Conservation (phyloP, 2,329 filamentous ascomycete species). For the Pezicula carpinea region DNA sequence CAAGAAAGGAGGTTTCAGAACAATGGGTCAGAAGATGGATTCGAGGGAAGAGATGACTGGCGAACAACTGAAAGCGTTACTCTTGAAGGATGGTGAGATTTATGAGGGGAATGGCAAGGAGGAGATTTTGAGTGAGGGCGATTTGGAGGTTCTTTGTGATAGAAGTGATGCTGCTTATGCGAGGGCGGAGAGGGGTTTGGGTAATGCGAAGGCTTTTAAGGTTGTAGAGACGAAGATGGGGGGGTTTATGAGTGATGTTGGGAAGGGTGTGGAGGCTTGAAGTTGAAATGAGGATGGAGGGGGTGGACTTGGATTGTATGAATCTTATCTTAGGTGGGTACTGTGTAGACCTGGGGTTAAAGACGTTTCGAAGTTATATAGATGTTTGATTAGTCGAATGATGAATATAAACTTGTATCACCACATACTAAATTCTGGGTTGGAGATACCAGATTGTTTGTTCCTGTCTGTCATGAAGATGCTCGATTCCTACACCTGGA, state of each 20-base stretch:
- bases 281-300: too few species aligned
- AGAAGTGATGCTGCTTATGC: slow-evolving; percentile 58
- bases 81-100: slow-evolving; percentile 68
- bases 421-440: too few species aligned
- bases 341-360: too few species aligned
- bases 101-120: slow-evolving; percentile 55
- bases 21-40: slow-evolving; percentile 58
- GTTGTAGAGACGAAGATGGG: slow-evolving; percentile 74
- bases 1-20: slow-evolving; percentile 81
- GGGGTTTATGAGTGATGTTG: slow-evolving; percentile 24
- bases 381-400: too few species aligned
- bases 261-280: neutral
- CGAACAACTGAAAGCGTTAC: slow-evolving; percentile 55
- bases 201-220: slow-evolving; percentile 65
- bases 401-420: too few species aligned
- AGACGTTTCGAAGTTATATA: too few species aligned
- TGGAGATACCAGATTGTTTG: too few species aligned
- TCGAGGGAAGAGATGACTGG: slow-evolving; percentile 48
- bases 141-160: slow-evolving; percentile 76
- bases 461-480: too few species aligned
- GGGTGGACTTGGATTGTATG: too few species aligned
- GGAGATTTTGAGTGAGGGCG: slow-evolving; percentile 67
- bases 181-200: slow-evolving; percentile 72
- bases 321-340: too few species aligned
- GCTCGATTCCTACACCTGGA: too few species aligned